Evolutionary conservation across 2,329 filamentous ascomycete species (phyloP).

Genomic region (Ophiostoma himal-ulmi): DNA sequence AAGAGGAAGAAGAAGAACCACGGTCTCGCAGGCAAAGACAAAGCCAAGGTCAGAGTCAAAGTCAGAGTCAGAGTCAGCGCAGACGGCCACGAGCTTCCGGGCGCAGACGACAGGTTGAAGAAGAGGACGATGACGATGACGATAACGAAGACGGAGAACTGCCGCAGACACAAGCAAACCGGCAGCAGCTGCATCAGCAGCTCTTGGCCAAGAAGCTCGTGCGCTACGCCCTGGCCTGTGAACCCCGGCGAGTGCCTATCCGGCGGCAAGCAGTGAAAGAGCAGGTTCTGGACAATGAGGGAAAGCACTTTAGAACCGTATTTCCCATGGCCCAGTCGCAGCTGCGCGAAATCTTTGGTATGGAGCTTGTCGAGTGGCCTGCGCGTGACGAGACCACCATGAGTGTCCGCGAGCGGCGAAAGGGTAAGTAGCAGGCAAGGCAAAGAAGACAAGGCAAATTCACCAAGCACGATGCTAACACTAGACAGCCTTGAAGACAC

Average conservation of each 20-base stretch:
- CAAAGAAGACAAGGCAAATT: background rate
- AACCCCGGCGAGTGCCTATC: slow-evolving; percentile 56
- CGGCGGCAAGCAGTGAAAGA: slow-evolving; percentile 58
- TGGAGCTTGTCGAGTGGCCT: slow-evolving; percentile 83
- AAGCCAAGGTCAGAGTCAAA: background rate
- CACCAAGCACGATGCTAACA: background rate
- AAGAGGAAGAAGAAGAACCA: background rate
- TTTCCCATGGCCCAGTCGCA: slow-evolving; percentile 71
- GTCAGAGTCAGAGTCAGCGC: slow-evolving; percentile 8
- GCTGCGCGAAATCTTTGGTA: slow-evolving; percentile 72
- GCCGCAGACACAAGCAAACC: slow-evolving; percentile 20
- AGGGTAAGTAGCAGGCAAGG: slow-evolving; percentile 46
- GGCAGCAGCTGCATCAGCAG: slow-evolving; percentile 38
- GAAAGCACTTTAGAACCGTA: slow-evolving; percentile 66
- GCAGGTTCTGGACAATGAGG: slow-evolving; percentile 65
- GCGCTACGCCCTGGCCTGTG: slow-evolving; percentile 61
- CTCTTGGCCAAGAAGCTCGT: slow-evolving; percentile 61
- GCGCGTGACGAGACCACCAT: slow-evolving; percentile 73
- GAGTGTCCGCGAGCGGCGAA: slow-evolving; percentile 58
- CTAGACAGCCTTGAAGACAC: slow-evolving; percentile 8
- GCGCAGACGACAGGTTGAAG: slow-evolving; percentile 10
- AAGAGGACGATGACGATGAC: slow-evolving; percentile 10
- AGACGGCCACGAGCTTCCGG: slow-evolving; percentile 6
- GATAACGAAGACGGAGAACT: slow-evolving; percentile 12
- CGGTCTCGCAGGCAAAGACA: slow-evolving; percentile 1